Evolutionary conservation across 805 yeast genomes (phyloP), one percentile per base, ranked within the genome.

Genomic region (Maudiozyma bulderi): DNA sequence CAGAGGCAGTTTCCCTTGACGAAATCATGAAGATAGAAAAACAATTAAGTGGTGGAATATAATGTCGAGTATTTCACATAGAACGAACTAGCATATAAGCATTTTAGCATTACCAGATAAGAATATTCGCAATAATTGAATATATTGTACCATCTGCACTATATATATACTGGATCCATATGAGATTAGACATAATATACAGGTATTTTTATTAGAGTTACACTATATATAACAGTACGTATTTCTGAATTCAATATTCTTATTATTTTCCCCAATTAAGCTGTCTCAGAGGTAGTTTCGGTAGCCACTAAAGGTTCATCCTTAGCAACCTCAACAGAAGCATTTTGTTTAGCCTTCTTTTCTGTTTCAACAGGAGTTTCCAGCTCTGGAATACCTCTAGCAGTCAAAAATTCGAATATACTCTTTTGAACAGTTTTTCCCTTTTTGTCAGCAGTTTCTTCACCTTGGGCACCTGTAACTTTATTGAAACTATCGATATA

Each of bases 401-500:
- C 74, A 13, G 74, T 70, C 46, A 71, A 54, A 51, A 69, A 71
- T 46, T 72, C 75, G 51, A 69, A 70, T 33, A 69, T 63, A 52
- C 69, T 62, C 47, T 54, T 62, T 51, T 64, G 67, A 28, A 59
- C 61, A 28, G 48, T 44, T n/a, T 53, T 46, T 14, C 65, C 66
- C n/a, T 56, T 52, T 48, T 63, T 60, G 8, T 54, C 62, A 10
- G 53, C 64, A 47, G 62, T 62, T 48, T 59, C 67, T 49, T 64
- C 68, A 33, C 71, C 76, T 66, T 69, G 73, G 60, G 80, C 80
- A 20, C 81, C 86, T 40, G 77, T 77, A 30, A 61, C 68, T 46
- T 58, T 59, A 45, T 77, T 75, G 64, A 84, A 88, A 38, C 84
- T 80, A 67, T 91, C 99, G 55, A 93, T 84, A 64, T 86, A 91